Evolutionary conservation across 148 eudicot species (phyloP).

Genomic region (Tetragonia tetragonoides): DNA sequence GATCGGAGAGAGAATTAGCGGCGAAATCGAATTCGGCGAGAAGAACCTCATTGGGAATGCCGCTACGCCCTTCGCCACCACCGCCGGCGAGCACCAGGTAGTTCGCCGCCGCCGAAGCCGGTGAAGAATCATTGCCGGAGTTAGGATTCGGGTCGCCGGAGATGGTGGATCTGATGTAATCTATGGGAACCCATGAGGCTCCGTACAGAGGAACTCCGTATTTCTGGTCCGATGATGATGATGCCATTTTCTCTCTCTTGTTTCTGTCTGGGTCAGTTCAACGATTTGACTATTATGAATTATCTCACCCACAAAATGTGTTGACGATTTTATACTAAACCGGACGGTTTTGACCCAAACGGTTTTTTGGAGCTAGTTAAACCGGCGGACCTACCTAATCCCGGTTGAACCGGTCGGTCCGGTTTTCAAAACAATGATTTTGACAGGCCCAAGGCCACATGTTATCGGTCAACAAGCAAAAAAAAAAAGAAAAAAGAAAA

Average conservation of each 20-base stretch:
- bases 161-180: constrained; percentile 29
- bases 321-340: too few relatives aligned
- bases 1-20: constrained; percentile 54
- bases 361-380: too few relatives aligned
- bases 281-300: too few relatives aligned
- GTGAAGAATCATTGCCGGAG: background rate
- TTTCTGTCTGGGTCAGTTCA: too few relatives aligned
- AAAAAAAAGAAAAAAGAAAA: too few relatives aligned
- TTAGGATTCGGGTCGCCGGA: constrained; percentile 24
- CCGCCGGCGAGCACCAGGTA: constrained; percentile 69
- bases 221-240: constrained; percentile 34
- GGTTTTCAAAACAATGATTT: too few relatives aligned
- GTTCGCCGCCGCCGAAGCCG: constrained; percentile 15
- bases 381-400: too few relatives aligned
- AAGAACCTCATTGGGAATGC: constrained; percentile 73
- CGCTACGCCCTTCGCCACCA: constrained; percentile 83
- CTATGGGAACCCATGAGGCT: constrained; percentile 65
- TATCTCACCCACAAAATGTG: too few relatives aligned
- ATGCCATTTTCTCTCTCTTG: constrained; percentile 1
- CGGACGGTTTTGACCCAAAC: too few relatives aligned
- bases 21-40: constrained; percentile 51
- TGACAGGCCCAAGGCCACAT: too few relatives aligned
- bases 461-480: too few relatives aligned
- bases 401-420: too few relatives aligned
- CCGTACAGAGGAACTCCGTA: constrained; percentile 92